Base-by-base conservation (phyloP, 495 filamentous ascomycete species). In the Thermothielavioides terrestris region DNA sequence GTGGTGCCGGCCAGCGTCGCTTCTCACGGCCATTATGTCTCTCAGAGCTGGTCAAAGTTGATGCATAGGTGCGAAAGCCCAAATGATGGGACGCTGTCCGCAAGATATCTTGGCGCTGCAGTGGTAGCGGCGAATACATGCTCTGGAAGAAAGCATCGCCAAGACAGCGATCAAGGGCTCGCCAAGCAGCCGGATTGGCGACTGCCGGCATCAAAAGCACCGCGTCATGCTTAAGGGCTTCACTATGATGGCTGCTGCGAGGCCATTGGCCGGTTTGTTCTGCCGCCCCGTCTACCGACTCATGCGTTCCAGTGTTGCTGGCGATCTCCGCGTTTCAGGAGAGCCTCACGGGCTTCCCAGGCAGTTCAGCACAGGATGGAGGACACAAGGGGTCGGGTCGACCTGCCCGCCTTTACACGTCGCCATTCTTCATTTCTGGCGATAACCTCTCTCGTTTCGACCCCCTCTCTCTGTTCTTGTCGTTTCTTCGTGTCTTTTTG, bases 241-340 rank as follows among this genome's bases (percentile, higher is more conserved):
- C 47, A 28, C 1, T 26, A 11, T 20, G 15, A 15, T 36, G 22
- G 32, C 32, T 39, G 20, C 21, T 36, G 6, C 17, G n/a, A 9
- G 22, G 20, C 28, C 49, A 45, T 51, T 51, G 49, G 41, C 49
- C 41, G 40, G 31, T 12, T 40, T 15, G 30, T 27, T 44, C 34
- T 23, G 26, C 32, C 41, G 49, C 15, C 21, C 32, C 31, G 39
- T 52, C 7, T 17, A 26, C n/a, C 26, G 18, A 18, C 4, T 41
- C 11, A 46, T 34, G 42, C 50, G n/a, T 8, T 28, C 22, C 36
- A 21, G 27, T 10, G 26, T 52, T 23, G 45, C 45, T 49, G 44
- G 30, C 32, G 49, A 52, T 52, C 40, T 49, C n/a, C 28, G n/a
- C n/a, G 54, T 56, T 56, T 52, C 54, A 56, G 39, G 41, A 31